phyloP scores from a whole-genome alignment of 768 basidiomycete genomes.

The Tulasnella sp. region DNA sequence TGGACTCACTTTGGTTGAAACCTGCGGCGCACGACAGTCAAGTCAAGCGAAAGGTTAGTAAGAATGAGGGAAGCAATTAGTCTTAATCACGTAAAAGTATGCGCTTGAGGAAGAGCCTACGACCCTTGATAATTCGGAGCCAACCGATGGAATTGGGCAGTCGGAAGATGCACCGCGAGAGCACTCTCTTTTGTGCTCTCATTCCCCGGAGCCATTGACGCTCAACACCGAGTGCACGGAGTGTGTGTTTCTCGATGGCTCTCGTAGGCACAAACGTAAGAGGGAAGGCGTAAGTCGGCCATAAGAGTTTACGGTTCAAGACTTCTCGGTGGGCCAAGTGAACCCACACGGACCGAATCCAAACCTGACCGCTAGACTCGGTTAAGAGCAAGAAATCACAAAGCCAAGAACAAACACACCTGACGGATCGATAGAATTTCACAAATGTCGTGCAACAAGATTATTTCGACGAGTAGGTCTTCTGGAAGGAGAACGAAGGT shows the following conservation, averaged over 20 bases:
- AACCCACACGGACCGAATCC: background rate
- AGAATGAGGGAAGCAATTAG: conserved; percentile 31
- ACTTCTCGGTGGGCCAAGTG: background rate
- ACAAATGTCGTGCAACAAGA: background rate
- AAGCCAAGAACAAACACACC: background rate
- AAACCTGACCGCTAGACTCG: background rate
- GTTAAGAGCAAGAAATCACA: background rate
- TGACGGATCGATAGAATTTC: background rate
- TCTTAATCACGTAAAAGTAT: conserved; percentile 65
- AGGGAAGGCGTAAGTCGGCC: background rate
- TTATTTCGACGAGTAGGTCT: background rate
- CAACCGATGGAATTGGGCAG: background rate
- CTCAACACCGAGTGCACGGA: background rate
- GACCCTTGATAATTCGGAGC: background rate
- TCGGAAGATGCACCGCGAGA: background rate
- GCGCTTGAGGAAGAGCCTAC: conserved; percentile 35
- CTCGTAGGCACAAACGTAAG: background rate
- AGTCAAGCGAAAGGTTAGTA: background rate
- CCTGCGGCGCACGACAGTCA: conserved; percentile 45
- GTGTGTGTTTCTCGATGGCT: background rate
- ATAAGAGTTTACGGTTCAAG: background rate
- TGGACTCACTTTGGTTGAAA: conserved; percentile 68
- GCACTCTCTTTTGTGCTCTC: background rate
- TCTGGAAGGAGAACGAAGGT: background rate
- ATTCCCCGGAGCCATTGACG: background rate